Evolutionary conservation across 164 flowering plant genomes (phyloP).

Genomic region (Malania oleifera): DNA sequence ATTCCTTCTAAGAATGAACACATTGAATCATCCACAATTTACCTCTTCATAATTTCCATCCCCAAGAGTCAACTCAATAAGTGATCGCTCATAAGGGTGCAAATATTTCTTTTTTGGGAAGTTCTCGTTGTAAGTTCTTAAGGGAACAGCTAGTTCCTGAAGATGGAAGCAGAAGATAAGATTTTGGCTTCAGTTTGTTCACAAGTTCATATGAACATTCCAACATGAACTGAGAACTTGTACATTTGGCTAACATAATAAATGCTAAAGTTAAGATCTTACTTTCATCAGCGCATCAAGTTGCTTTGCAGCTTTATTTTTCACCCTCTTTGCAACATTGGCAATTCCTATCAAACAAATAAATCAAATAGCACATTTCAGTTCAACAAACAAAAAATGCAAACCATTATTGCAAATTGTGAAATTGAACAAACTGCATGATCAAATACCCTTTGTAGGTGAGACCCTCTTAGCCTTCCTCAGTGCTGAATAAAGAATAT

Average conservation of each 20-base stretch:
- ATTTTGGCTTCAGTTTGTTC: no score
- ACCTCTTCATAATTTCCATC: slow-evolving; percentile 5
- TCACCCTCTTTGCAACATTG: slow-evolving; percentile 6
- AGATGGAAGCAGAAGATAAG: not conserved
- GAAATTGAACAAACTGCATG: not conserved
- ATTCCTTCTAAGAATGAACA: not conserved
- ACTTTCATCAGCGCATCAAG: slow-evolving; percentile 7
- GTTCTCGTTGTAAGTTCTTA: not conserved
- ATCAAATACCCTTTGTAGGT: not conserved
- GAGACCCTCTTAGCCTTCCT: slow-evolving; percentile 4
- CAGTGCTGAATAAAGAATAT: not conserved
- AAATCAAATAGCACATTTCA: not conserved
- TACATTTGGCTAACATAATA: no score
- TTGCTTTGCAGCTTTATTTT: slow-evolving; percentile 8
- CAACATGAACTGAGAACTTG: no score
- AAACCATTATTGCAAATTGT: not conserved
- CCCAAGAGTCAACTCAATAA: slow-evolving; percentile 2
- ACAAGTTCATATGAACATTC: not conserved
- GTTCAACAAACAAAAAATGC: not conserved
- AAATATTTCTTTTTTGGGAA: slow-evolving; percentile 5
- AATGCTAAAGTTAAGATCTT: not conserved
- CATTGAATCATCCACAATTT: not conserved
- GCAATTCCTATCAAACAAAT: not conserved
- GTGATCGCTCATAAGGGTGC: slow-evolving; percentile 6
- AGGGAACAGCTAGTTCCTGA: not conserved